Percentiles rank a stretch among this genome's conserved stretches.
These are phyloP conservation scores for Coemansia sp. DNA, from an alignment of 192 early-diverging fungal species.

Conservation along the genomic window DNA sequence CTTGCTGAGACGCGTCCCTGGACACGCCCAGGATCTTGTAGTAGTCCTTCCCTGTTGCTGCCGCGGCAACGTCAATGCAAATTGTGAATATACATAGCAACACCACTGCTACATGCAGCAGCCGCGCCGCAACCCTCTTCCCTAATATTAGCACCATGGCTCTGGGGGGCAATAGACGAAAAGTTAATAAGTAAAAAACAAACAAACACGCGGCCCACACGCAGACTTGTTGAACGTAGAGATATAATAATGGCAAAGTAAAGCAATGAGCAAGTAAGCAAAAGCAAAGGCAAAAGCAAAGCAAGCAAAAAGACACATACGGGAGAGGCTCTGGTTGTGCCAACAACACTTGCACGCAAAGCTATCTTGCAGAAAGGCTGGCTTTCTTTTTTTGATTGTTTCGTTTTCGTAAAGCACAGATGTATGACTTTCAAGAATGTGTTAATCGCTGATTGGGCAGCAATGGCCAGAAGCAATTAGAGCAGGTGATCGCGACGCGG, in stretches of 20 bases:
- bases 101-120: constrained; percentile 15
- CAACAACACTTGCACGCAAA: too few relatives aligned
- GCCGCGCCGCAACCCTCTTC: constrained; percentile 6
- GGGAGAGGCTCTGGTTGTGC: too few relatives aligned
- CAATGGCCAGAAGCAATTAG: background rate
- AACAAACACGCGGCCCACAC: too few relatives aligned
- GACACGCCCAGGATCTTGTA: constrained; percentile 84
- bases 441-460: constrained; percentile 28
- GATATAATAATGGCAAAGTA: too few relatives aligned
- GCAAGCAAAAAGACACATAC: background rate
- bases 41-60: constrained; percentile 63
- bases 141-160: constrained; percentile 7
- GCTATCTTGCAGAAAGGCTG: too few relatives aligned
- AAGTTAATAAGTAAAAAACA: background rate
- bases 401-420: background rate
- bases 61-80: constrained; percentile 7
- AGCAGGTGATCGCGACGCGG: constrained; percentile 1
- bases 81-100: constrained; percentile 18
- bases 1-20: constrained; percentile 70
- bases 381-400: too few relatives aligned
- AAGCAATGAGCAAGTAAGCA: too few relatives aligned
- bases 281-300: background rate
- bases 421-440: background rate
- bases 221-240: too few relatives aligned
- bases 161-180: background rate